Evolutionary conservation across 306 rosid species (phyloP).

Genomic region (Cucurbita moschata): DNA sequence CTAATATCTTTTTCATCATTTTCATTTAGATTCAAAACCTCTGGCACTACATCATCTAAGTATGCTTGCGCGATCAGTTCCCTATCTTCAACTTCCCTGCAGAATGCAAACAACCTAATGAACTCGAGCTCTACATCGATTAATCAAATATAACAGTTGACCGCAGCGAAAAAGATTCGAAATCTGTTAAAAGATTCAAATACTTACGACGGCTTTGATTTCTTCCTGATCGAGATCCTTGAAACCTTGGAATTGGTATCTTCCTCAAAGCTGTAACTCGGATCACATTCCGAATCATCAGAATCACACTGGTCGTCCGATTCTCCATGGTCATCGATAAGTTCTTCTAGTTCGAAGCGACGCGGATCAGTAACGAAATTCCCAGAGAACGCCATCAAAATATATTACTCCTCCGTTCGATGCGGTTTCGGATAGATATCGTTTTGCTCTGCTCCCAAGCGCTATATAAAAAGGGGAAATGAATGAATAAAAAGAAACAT

Average conservation of each 20-base stretch:
- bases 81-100: slow-evolving; percentile 20
- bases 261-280: slow-evolving; percentile 22
- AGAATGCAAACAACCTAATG: slow-evolving; percentile 4
- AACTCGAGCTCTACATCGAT: neutral
- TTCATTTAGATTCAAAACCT: slow-evolving; percentile 15
- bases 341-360: slow-evolving; percentile 1
- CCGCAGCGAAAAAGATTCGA: neutral
- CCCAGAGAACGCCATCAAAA: slow-evolving; percentile 27
- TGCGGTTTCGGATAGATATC: neutral
- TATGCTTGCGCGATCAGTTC: slow-evolving; percentile 9
- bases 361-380: neutral
- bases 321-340: slow-evolving; percentile 18
- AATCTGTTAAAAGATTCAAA: neutral
- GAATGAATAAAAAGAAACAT: neutral
- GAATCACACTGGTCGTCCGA: slow-evolving; percentile 21
- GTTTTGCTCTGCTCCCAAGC: neutral
- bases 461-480: neutral
- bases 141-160: neutral
- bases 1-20: slow-evolving; percentile 22
- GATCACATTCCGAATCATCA: slow-evolving; percentile 32
- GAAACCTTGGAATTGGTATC: slow-evolving; percentile 30
- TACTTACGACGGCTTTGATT: slow-evolving; percentile 25
- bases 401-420: neutral
- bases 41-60: slow-evolving; percentile 14
- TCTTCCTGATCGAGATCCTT: slow-evolving; percentile 30